Evolutionary conservation across 352 stramenopile genomes (phyloP).

Genomic region (Pythium sukuiense): DNA sequence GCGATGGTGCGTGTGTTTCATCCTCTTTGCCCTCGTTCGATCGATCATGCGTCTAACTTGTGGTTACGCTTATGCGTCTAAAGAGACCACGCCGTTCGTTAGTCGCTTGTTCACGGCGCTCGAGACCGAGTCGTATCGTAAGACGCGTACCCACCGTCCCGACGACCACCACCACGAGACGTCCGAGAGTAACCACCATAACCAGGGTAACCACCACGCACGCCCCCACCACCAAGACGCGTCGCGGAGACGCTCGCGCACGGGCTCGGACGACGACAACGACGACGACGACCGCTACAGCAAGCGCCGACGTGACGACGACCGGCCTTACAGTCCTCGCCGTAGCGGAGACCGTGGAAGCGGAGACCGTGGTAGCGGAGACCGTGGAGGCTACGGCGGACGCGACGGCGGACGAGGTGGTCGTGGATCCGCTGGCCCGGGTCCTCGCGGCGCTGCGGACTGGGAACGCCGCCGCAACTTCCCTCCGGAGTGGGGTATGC

Average conservation of each 20-base stretch:
- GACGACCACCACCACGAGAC: conserved; percentile 5
- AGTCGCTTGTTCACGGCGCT: conserved; percentile 68
- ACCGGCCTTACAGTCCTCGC: conserved; percentile 24
- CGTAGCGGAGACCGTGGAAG: conserved; percentile 22
- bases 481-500: conserved; percentile 67
- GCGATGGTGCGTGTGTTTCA: conserved; percentile 47
- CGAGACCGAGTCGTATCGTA: conserved; percentile 56
- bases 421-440: background rate
- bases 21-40: background rate
- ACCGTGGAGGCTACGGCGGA: conserved; percentile 19
- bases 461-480: conserved; percentile 57
- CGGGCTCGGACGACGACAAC: conserved; percentile 53
- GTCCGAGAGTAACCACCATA: background rate
- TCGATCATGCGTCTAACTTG: conserved; percentile 4
- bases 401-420: conserved; percentile 13
- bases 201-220: conserved; percentile 9
- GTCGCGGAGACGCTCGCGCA: conserved; percentile 37
- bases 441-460: conserved; percentile 1
- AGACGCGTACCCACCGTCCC: background rate
- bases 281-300: conserved; percentile 53
- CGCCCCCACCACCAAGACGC: conserved; percentile 20
- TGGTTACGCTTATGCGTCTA: background rate
- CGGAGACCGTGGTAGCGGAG: conserved; percentile 18
- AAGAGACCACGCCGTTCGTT: conserved; percentile 79
- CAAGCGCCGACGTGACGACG: conserved; percentile 48